phyloP scores from a whole-genome alignment of 2,329 filamentous ascomycete genomes.

The Aaosphaeria arxii region DNA sequence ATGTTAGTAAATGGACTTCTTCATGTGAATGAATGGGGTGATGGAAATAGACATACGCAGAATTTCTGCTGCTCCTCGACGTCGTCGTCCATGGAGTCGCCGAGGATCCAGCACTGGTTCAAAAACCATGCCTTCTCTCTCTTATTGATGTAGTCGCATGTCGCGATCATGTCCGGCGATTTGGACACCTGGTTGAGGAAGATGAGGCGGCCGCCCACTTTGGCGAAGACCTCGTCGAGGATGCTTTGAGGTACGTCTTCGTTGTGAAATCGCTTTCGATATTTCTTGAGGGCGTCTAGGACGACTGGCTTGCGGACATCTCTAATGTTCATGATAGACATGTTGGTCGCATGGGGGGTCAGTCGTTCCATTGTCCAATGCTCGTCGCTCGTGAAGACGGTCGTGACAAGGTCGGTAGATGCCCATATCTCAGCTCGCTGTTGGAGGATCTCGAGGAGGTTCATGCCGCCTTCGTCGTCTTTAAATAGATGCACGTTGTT shows the following conservation, averaged over 20 bases:
- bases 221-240: constrained; percentile 76
- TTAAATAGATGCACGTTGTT: constrained; percentile 90
- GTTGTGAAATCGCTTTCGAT: constrained; percentile 70
- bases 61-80: constrained; percentile 98
- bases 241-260: constrained; percentile 56
- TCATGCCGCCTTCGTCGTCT: constrained; percentile 84
- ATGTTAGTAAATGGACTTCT: constrained; percentile 3
- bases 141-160: constrained; percentile 68
- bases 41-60: constrained; percentile 56
- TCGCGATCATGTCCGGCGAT: constrained; percentile 73
- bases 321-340: constrained; percentile 82
- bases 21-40: not conserved
- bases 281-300: constrained; percentile 69
- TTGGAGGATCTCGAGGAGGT: constrained; percentile 88
- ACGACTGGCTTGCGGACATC: constrained; percentile 78
- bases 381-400: constrained; percentile 87
- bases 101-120: constrained; percentile 75
- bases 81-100: constrained; percentile 82
- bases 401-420: constrained; percentile 80
- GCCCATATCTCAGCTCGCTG: constrained; percentile 97
- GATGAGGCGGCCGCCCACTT: constrained; percentile 83
- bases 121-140: constrained; percentile 75
- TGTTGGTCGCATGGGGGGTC: constrained; percentile 85
- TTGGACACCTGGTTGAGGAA: constrained; percentile 87
- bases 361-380: constrained; percentile 97